Evolutionary conservation across 2,329 filamentous ascomycete genomes (phyloP), one percentile per base, ranked within the genome.

Genomic region (Cordyceps militaris): DNA sequence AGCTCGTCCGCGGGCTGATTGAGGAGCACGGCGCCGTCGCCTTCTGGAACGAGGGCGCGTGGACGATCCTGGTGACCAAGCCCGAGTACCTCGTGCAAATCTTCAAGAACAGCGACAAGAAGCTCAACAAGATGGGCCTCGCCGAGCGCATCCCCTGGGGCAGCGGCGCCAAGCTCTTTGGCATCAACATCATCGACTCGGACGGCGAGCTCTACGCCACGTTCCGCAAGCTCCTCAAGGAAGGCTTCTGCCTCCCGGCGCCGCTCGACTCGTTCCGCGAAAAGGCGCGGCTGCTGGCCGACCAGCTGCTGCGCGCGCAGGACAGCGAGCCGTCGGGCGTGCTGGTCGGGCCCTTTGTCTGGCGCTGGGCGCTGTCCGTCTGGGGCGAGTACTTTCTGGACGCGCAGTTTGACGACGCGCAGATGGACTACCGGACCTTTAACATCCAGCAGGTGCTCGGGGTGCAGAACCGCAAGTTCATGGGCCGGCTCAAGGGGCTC

Each of bases 311-410:
- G 3, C 3, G 24, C 2, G 11, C 6, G 9, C 42, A 38, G 2
- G 38, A 16, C 3, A 28, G 9, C 16, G 24, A 43, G 3, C 11
- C 14, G 1, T n/a, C 14, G 3, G 53, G 53, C 13, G 53, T 56
- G 8, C 13, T 40, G 2, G 24, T 56, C 16, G 32, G 53, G 2
- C 43, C 43, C 1, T 1, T n/a, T 10, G 53, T 56, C 6, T 49
- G 43, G 43, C 53, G 44, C 9, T 56, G 53, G 53, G 30, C 53
- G 2, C 32, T 49, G 4, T 56, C 53, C 9, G 43, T 56, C 32
- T 49, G 34, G 30, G 53, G 53, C 21, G 53, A 56, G 16, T 56
- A 56, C 9, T 56, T 56, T 16, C 13, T 56, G n/a, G 53, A 56
- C n/a, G 34, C 44, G 9, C 32, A 56, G 23, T 38, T 56, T 4